phyloP scores from a whole-genome alignment of 805 yeast genomes.

The Komagataella populi region DNA sequence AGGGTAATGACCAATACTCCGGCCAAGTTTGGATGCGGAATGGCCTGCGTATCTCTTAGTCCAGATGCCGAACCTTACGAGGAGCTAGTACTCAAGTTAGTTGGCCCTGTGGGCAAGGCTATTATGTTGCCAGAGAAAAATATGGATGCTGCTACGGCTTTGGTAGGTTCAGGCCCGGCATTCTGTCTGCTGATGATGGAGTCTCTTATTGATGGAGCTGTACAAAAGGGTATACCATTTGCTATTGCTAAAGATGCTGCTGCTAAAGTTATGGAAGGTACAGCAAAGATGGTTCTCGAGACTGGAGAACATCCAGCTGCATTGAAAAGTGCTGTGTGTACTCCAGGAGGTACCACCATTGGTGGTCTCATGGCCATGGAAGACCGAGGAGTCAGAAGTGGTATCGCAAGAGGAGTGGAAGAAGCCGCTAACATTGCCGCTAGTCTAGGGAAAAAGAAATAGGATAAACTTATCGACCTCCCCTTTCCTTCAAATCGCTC shows the following conservation, averaged over 20 bases:
- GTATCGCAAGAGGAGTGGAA: slow-evolving; percentile 78
- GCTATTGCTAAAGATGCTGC: slow-evolving; percentile 77
- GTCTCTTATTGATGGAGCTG: slow-evolving; percentile 87
- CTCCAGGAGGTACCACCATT: slow-evolving; percentile 97
- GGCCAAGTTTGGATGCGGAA: slow-evolving; percentile 83
- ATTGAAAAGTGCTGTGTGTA: slow-evolving; percentile 77
- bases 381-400: slow-evolving; percentile 78
- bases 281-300: slow-evolving; percentile 77
- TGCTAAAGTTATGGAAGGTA: slow-evolving; percentile 87
- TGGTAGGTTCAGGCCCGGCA: slow-evolving; percentile 96
- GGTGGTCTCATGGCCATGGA: slow-evolving; percentile 91
- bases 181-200: slow-evolving; percentile 83
- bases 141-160: slow-evolving; percentile 92
- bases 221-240: slow-evolving; percentile 85
- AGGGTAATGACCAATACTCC: slow-evolving; percentile 99
- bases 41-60: slow-evolving; percentile 83
- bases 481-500: slow-evolving; percentile 12
- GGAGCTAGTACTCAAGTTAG: slow-evolving; percentile 35
- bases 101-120: slow-evolving; percentile 55
- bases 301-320: slow-evolving; percentile 83
- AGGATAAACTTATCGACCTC: neutral
- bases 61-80: slow-evolving; percentile 28
- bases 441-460: slow-evolving; percentile 35
- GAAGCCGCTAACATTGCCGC: slow-evolving; percentile 81
- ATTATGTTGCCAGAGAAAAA: slow-evolving; percentile 71